A percentile compares a stretch with the other conserved stretches of the same genome.
Conservation (phyloP, 1,284 basidiomycete species). For the Filobasidium uniguttulatum region DNA sequence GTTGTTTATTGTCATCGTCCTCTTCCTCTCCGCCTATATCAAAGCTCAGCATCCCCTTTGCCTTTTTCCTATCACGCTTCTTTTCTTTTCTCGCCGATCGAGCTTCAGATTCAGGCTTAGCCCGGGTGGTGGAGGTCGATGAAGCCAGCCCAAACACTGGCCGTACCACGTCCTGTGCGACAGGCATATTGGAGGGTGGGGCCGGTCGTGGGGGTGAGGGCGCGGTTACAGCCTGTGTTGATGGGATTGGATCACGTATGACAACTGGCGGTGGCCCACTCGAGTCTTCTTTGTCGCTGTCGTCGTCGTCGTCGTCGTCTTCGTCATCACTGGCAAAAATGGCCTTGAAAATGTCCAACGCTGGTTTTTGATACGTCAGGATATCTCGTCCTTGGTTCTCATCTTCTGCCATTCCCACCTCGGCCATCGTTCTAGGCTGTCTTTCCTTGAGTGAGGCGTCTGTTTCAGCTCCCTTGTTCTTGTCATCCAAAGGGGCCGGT, state of each 20-base stretch:
- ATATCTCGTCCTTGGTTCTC: conserved; percentile 72
- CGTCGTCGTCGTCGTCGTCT: conserved; percentile 52
- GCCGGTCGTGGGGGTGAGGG: neutral
- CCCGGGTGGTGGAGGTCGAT: conserved; percentile 6
- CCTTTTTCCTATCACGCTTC: conserved; percentile 32
- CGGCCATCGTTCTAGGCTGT: conserved; percentile 37
- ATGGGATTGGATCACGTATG: conserved; percentile 10
- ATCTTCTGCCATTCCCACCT: conserved; percentile 79
- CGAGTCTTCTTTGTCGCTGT: conserved; percentile 31
- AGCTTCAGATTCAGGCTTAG: conserved; percentile 9
- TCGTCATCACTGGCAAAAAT: conserved; percentile 85
- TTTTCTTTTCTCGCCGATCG: conserved; percentile 30
- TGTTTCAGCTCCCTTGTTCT: conserved; percentile 3
- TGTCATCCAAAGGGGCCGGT: too few species aligned
- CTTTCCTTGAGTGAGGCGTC: conserved; percentile 11
- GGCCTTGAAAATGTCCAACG: conserved; percentile 87
- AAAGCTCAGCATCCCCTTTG: conserved; percentile 52
- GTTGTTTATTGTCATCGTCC: conserved; percentile 26
- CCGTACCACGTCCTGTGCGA: conserved; percentile 13
- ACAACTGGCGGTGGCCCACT: neutral
- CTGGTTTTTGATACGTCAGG: conserved; percentile 69
- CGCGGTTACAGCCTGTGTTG: neutral
- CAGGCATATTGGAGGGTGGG: conserved; percentile 3
- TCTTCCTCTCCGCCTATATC: conserved; percentile 46
- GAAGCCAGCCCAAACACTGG: conserved; percentile 6